phyloP scores from a whole-genome alignment of 1,284 basidiomycete species.

The Sporisorium scitamineum region DNA sequence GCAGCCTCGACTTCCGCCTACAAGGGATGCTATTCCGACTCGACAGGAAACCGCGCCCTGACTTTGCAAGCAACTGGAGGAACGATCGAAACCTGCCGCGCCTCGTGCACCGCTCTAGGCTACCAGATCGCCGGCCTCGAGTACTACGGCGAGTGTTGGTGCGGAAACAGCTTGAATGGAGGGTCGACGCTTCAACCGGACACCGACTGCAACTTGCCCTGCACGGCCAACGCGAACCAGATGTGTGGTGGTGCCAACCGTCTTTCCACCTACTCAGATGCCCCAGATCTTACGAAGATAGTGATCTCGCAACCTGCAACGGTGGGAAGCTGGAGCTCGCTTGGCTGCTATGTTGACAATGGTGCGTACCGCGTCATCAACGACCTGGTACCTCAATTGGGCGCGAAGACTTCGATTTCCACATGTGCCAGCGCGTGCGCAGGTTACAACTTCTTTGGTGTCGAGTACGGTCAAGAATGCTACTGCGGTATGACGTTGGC shows the following conservation, averaged over 20 bases:
- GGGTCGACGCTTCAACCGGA: slow-evolving; percentile 11
- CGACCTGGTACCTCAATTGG: slow-evolving; percentile 4
- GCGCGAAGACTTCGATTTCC: slow-evolving; percentile 54
- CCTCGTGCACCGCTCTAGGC: slow-evolving; percentile 10
- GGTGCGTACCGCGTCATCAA: slow-evolving; percentile 2
- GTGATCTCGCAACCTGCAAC: slow-evolving; percentile 11
- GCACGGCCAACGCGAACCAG: slow-evolving; percentile 63
- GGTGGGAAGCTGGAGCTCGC: slow-evolving; percentile 7
- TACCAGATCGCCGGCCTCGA: slow-evolving; percentile 23
- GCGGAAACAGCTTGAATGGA: slow-evolving; percentile 42
- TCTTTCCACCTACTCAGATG: slow-evolving; percentile 61
- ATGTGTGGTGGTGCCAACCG: slow-evolving; percentile 67
- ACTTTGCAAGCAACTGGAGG: not conserved
- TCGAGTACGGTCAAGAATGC: slow-evolving; percentile 69
- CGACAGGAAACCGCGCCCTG: slow-evolving; percentile 10
- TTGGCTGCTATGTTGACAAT: slow-evolving; percentile 21
- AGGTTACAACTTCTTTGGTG: slow-evolving; percentile 68
- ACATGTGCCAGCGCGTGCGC: slow-evolving; percentile 67
- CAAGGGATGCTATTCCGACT: slow-evolving; percentile 26
- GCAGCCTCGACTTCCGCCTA: not conserved
- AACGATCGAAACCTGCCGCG: slow-evolving; percentile 13
- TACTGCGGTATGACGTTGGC: slow-evolving; percentile 60
- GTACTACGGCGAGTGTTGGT: slow-evolving; percentile 66
- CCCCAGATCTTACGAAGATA: slow-evolving; percentile 4
- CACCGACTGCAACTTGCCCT: slow-evolving; percentile 60